Evolutionary conservation across 345 rosid species (phyloP).

Genomic region (Rhodomyrtus tomentosa): DNA sequence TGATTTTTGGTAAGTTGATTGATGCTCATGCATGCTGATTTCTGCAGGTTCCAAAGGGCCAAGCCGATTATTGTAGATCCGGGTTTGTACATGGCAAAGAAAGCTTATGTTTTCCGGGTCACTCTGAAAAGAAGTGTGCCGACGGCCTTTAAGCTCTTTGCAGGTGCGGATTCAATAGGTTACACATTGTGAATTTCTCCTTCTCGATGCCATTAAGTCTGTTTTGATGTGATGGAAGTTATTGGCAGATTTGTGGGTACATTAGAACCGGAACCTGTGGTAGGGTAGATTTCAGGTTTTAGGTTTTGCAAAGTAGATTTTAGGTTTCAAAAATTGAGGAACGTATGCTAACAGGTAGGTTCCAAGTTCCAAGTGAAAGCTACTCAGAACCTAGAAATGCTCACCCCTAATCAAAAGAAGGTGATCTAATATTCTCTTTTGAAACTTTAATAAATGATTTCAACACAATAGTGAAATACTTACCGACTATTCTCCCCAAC

Average conservation of each 20-base stretch:
- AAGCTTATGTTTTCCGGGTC: conserved; percentile 91
- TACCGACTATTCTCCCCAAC: background rate
- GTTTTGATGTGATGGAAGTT: no score
- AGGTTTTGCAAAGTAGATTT: no score
- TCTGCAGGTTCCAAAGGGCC: conserved; percentile 73
- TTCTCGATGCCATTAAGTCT: background rate
- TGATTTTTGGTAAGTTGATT: background rate
- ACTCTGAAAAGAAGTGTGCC: conserved; percentile 96
- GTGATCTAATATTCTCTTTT: background rate
- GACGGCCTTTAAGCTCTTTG: conserved; percentile 90
- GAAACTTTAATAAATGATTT: background rate
- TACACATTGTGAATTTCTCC: background rate
- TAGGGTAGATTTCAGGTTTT: no score
- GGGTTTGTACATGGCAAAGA: conserved; percentile 83
- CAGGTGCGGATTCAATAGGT: conserved; percentile 35
- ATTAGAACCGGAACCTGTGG: no score
- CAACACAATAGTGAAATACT: background rate
- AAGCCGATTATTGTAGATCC: conserved; percentile 94
- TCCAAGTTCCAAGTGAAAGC: no score
- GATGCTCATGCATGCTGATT: background rate
- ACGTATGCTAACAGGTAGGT: no score
- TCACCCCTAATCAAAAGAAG: background rate
- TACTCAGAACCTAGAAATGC: no score
- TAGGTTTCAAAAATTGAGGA: no score
- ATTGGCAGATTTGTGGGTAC: no score